These are phyloP conservation scores for Blastobotrys persicus DNA, from an alignment of 1,139 yeast species.

Conservation along the genomic window DNA sequence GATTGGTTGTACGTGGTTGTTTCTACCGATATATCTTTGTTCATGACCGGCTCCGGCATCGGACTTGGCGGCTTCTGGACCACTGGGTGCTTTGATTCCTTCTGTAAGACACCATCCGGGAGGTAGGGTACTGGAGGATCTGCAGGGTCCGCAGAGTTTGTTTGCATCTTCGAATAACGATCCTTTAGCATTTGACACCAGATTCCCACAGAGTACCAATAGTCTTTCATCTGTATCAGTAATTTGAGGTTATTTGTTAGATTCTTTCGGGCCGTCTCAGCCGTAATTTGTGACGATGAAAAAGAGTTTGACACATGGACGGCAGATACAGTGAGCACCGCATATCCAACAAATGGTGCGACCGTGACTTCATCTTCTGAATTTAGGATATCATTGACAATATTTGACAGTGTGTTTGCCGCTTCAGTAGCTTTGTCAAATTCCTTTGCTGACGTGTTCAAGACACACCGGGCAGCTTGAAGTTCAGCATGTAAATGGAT, in stretches of 20 bases:
- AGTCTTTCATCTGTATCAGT: conserved; percentile 36
- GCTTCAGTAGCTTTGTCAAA: conserved; percentile 33
- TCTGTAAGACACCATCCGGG: conserved; percentile 21
- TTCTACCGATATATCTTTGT: background rate
- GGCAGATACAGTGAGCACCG: conserved; percentile 38
- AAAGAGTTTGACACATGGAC: conserved; percentile 39
- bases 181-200: conserved; percentile 40
- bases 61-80: conserved; percentile 9
- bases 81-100: conserved; percentile 7
- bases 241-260: conserved; percentile 36
- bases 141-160: conserved; percentile 10
- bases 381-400: conserved; percentile 34
- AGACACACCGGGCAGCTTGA: conserved; percentile 27
- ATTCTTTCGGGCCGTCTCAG: conserved; percentile 35
- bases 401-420: conserved; percentile 35
- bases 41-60: background rate
- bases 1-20: background rate
- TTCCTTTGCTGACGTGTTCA: conserved; percentile 30
- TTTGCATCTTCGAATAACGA: conserved; percentile 28
- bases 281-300: conserved; percentile 32
- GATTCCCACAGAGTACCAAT: conserved; percentile 38
- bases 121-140: conserved; percentile 18
- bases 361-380: conserved; percentile 34
- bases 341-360: conserved; percentile 40
- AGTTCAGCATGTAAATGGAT: conserved; percentile 31